Conservation (phyloP, 2,329 filamentous ascomycete species). For the Monosporascus sp. region DNA sequence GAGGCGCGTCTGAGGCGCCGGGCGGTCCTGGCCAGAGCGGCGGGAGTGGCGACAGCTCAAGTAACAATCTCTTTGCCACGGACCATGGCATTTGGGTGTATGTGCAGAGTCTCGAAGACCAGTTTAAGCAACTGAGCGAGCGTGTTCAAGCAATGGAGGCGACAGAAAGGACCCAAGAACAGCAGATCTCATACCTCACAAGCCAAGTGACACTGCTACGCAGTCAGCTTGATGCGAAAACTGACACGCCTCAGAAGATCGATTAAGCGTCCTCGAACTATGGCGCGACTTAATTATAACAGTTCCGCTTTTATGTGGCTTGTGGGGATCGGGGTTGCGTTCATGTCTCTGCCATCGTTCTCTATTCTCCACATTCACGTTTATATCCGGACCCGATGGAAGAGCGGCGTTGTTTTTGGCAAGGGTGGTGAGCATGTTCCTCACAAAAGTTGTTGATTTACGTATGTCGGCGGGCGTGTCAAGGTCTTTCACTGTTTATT, state of each 20-base stretch:
- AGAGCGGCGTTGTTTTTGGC: background rate
- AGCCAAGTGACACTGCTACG: constrained; percentile 30
- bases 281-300: too few relatives aligned
- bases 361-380: background rate
- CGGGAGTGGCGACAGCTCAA: constrained; percentile 55
- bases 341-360: background rate
- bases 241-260: constrained; percentile 16
- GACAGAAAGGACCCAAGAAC: constrained; percentile 31
- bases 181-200: constrained; percentile 30
- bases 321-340: background rate
- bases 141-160: constrained; percentile 38
- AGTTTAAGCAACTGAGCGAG: constrained; percentile 42
- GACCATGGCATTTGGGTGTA: constrained; percentile 67
- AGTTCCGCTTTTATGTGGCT: background rate
- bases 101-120: constrained; percentile 64
- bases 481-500: constrained; percentile 19
- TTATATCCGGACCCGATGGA: background rate
- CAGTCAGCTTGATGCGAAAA: constrained; percentile 25
- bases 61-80: constrained; percentile 59
- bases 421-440: constrained; percentile 7
- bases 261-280: constrained; percentile 2
- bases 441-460: constrained; percentile 10
- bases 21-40: constrained; percentile 48
- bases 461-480: constrained; percentile 2
- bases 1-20: constrained; percentile 32